These are phyloP conservation scores for Diaporthe longicolla DNA, from an alignment of 2,329 filamentous ascomycete genomes.

Conservation along the genomic window DNA sequence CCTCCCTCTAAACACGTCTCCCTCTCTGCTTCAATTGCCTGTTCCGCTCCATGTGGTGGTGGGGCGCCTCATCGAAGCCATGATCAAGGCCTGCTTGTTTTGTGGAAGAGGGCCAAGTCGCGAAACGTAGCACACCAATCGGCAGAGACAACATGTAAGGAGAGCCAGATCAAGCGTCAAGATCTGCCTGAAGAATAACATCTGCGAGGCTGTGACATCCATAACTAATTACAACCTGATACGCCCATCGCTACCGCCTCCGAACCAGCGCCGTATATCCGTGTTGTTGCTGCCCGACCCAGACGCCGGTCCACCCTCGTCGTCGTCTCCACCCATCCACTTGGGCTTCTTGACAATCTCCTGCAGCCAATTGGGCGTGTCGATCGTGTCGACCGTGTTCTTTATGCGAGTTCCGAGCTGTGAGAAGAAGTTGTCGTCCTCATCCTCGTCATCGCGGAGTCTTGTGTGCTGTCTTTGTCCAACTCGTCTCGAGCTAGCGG, in stretches of 20 bases:
- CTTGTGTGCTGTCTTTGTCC: conserved; percentile 51
- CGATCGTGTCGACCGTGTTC: conserved; percentile 90
- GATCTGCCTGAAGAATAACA: not conserved
- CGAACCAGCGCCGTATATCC: conserved; percentile 72
- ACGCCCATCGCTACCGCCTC: conserved; percentile 58
- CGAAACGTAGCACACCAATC: not conserved
- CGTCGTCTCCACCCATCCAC: conserved; percentile 80
- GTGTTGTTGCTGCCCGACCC: conserved; percentile 50
- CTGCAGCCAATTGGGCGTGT: conserved; percentile 86
- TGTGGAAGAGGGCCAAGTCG: not conserved
- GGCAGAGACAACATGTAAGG: not conserved
- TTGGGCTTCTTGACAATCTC: conserved; percentile 80
- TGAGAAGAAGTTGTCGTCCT: conserved; percentile 87
- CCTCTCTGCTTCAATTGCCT: too few species aligned
- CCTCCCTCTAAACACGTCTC: not conserved
- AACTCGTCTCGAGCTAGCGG: conserved; percentile 47
- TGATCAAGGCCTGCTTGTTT: not conserved
- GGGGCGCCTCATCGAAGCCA: not conserved
- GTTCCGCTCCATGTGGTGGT: not conserved
- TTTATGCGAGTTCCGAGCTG: conserved; percentile 87
- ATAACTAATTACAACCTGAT: conserved; percentile 50
- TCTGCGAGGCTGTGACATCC: not conserved
- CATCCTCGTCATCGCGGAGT: conserved; percentile 69
- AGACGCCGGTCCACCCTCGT: conserved; percentile 48
- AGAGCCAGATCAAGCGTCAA: not conserved